Percentiles rank a stretch among this genome's conserved stretches.
These are phyloP conservation scores for Bertia moriformis DNA, from an alignment of 2,329 filamentous ascomycete genomes.

Conservation along the genomic window DNA sequence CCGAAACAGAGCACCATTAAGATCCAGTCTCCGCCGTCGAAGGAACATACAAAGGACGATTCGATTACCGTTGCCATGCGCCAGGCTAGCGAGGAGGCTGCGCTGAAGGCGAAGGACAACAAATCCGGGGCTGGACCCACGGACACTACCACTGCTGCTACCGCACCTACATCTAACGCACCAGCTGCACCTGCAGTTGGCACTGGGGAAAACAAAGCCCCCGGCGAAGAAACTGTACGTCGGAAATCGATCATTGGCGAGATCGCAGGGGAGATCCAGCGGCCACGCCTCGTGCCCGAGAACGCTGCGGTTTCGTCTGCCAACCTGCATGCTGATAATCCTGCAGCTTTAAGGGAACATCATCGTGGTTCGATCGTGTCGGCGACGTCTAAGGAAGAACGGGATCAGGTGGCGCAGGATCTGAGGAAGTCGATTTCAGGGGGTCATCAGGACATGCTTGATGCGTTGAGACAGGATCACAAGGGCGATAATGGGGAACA, in stretches of 20 bases:
- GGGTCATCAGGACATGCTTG: slow-evolving; percentile 8
- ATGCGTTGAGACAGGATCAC: not conserved
- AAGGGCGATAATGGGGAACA: not conserved
- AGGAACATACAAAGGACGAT: slow-evolving; percentile 11
- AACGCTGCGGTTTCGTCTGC: slow-evolving; percentile 18
- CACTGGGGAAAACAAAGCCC: slow-evolving; percentile 1
- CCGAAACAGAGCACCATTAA: not conserved
- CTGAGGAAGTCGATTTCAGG: slow-evolving; percentile 19
- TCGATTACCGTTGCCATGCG: slow-evolving; percentile 21
- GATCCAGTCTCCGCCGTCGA: not conserved
- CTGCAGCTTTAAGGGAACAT: slow-evolving; percentile 17
- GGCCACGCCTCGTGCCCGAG: slow-evolving; percentile 17
- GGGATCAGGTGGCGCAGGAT: slow-evolving; percentile 17
- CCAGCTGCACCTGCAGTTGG: not conserved
- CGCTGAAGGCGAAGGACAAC: slow-evolving; percentile 10
- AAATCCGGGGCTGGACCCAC: not conserved
- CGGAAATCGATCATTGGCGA: not conserved
- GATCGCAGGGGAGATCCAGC: slow-evolving; percentile 2
- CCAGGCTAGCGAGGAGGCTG: slow-evolving; percentile 22
- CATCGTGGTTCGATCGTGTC: slow-evolving; percentile 19
- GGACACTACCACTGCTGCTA: not conserved
- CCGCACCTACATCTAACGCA: not conserved
- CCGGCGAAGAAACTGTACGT: slow-evolving; percentile 1
- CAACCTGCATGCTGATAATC: slow-evolving; percentile 19
- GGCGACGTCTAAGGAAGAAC: slow-evolving; percentile 14